Conservation (phyloP, 495 filamentous ascomycete species). For the Lophiotrema nucula region DNA sequence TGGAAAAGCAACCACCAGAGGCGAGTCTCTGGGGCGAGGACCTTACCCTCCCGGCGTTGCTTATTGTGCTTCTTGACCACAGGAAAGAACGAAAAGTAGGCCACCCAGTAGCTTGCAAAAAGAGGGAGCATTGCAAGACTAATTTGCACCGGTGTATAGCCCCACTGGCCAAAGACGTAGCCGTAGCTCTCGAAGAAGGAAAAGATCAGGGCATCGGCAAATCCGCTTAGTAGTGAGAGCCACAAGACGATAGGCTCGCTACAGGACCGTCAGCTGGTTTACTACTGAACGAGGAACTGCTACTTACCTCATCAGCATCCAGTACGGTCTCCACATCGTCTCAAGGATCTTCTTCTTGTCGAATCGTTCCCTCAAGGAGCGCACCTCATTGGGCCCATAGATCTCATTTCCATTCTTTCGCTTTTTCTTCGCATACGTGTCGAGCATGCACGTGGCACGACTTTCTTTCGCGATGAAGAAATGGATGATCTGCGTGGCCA, state of each 20-base stretch:
- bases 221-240: constrained; percentile 70
- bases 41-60: constrained; percentile 49
- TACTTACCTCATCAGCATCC: too few relatives aligned
- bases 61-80: constrained; percentile 52
- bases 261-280: constrained; percentile 69
- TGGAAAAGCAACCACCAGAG: constrained; percentile 58
- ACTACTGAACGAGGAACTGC: neutral
- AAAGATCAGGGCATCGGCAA: constrained; percentile 76
- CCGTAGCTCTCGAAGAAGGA: constrained; percentile 63
- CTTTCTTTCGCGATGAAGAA: constrained; percentile 56
- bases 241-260: constrained; percentile 71
- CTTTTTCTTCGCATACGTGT: constrained; percentile 55
- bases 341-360: constrained; percentile 40
- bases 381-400: constrained; percentile 2
- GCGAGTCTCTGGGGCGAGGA: constrained; percentile 58
- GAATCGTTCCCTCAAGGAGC: neutral
- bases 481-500: constrained; percentile 53
- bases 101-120: constrained; percentile 58
- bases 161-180: constrained; percentile 59
- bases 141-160: constrained; percentile 50
- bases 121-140: constrained; percentile 59
- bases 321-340: constrained; percentile 52
- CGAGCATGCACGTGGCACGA: constrained; percentile 57
- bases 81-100: constrained; percentile 54
- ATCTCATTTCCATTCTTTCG: constrained; percentile 24